Evolutionary conservation across 495 filamentous ascomycete species (phyloP).

Genomic region (Elaphomyces granulatus): DNA sequence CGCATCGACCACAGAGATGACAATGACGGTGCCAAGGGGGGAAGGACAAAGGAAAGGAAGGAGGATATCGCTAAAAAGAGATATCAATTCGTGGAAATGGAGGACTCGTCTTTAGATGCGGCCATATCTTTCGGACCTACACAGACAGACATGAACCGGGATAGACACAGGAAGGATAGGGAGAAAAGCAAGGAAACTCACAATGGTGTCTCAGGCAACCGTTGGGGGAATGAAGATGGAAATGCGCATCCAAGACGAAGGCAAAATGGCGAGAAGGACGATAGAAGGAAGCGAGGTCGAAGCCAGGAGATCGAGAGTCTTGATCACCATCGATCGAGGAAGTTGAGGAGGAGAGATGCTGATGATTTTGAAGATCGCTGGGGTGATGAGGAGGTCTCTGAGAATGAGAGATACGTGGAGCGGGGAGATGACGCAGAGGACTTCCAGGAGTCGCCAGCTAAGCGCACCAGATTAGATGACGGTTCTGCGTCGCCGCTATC

Average conservation of each 20-base stretch:
- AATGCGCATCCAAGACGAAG: background rate
- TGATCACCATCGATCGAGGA: conserved; percentile 23
- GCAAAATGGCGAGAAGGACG: conserved; percentile 23
- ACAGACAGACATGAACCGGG: conserved; percentile 38
- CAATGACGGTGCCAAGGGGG: background rate
- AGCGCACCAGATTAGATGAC: conserved; percentile 42
- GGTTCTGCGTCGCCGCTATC: conserved; percentile 34
- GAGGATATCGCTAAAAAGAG: conserved; percentile 40
- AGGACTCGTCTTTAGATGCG: conserved; percentile 41
- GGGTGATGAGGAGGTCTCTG: conserved; percentile 59
- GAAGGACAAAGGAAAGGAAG: conserved; percentile 9
- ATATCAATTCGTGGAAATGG: conserved; percentile 75
- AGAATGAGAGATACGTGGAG: conserved; percentile 27
- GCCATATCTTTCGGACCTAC: conserved; percentile 31
- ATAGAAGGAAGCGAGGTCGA: conserved; percentile 26
- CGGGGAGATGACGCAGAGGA: conserved; percentile 28
- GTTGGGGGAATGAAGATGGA: background rate
- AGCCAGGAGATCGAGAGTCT: conserved; percentile 21
- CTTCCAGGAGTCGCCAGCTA: conserved; percentile 41
- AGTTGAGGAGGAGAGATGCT: conserved; percentile 35
- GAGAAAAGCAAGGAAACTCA: conserved; percentile 32
- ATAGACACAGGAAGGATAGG: conserved; percentile 21
- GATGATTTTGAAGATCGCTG: conserved; percentile 60
- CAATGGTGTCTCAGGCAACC: background rate
- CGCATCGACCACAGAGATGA: conserved; percentile 25